These are phyloP conservation scores for Athelia sp. DNA, from an alignment of 1,284 basidiomycete genomes.

Conservation along the genomic window DNA sequence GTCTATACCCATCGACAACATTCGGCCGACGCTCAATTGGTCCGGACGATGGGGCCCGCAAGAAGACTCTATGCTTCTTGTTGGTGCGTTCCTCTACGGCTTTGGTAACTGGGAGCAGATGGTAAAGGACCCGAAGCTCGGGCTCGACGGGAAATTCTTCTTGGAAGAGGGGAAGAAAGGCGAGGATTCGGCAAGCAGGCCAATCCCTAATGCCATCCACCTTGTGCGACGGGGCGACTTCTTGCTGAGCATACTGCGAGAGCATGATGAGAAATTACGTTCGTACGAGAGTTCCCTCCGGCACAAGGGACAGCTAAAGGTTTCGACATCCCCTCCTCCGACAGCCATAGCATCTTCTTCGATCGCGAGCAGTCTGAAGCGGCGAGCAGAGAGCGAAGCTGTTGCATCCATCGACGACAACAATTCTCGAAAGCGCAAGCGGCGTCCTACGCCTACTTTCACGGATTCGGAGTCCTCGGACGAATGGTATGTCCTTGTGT, in stretches of 20 bases:
- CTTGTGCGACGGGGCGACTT: constrained; percentile 97
- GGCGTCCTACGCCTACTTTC: constrained; percentile 86
- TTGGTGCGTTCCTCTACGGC: constrained; percentile 92
- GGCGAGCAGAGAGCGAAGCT: constrained; percentile 78
- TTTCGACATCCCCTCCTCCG: constrained; percentile 67
- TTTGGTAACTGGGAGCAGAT: constrained; percentile 98
- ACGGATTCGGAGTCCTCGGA: constrained; percentile 87
- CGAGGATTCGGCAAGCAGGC: constrained; percentile 72
- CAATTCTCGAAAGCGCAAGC: constrained; percentile 70
- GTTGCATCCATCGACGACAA: constrained; percentile 73
- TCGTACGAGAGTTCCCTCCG: constrained; percentile 74
- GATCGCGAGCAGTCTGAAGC: constrained; percentile 50
- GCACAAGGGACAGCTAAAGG: constrained; percentile 58
- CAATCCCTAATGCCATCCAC: constrained; percentile 95
- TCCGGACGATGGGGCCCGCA: constrained; percentile 91
- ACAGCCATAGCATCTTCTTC: constrained; percentile 60
- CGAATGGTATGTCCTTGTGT: constrained; percentile 64
- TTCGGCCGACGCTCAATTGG: constrained; percentile 94
- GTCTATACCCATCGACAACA: constrained; percentile 86
- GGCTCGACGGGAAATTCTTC: constrained; percentile 92
- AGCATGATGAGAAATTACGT: constrained; percentile 89
- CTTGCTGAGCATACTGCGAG: constrained; percentile 82
- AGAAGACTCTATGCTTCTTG: constrained; percentile 91
- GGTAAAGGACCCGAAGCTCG: constrained; percentile 81
- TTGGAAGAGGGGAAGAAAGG: constrained; percentile 94